Conservation (phyloP, 768 basidiomycete species). For the Tricholoma sp. region DNA sequence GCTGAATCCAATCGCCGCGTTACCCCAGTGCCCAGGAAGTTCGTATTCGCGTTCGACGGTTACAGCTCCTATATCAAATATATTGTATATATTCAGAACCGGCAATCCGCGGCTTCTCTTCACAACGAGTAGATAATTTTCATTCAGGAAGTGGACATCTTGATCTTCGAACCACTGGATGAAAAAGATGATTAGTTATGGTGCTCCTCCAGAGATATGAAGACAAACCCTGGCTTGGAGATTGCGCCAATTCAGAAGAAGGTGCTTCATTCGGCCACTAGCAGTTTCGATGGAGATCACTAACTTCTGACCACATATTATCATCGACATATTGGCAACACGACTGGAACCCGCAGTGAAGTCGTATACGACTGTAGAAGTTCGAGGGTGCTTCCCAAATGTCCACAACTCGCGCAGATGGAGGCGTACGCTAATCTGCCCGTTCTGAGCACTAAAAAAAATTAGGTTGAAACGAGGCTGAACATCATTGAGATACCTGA, state of each 20-base stretch:
- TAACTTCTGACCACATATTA: slow-evolving; percentile 40
- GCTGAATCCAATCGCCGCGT: slow-evolving; percentile 41
- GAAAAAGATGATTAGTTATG: neutral
- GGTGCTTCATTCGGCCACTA: slow-evolving; percentile 36
- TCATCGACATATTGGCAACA: slow-evolving; percentile 30
- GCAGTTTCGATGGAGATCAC: slow-evolving; percentile 37
- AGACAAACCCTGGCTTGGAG: slow-evolving; percentile 39
- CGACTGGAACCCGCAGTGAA: slow-evolving; percentile 33
- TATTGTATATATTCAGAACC: slow-evolving; percentile 42
- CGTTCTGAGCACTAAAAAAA: slow-evolving; percentile 30
- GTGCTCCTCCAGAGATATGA: neutral
- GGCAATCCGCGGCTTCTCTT: slow-evolving; percentile 31
- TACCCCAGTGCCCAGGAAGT: slow-evolving; percentile 48
- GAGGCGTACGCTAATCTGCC: slow-evolving; percentile 38
- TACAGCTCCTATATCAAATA: slow-evolving; percentile 37
- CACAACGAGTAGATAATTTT: slow-evolving; percentile 39
- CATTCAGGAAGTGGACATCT: slow-evolving; percentile 41
- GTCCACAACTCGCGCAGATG: slow-evolving; percentile 52
- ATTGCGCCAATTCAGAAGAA: slow-evolving; percentile 46
- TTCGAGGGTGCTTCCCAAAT: slow-evolving; percentile 49
- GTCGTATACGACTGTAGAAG: slow-evolving; percentile 35
- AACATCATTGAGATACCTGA: slow-evolving; percentile 27
- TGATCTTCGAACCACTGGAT: slow-evolving; percentile 47
- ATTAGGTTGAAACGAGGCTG: neutral
- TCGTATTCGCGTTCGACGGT: slow-evolving; percentile 47